These are phyloP conservation scores for Protea cynaroides DNA, from an alignment of 164 flowering plant genomes.

Conservation along the genomic window DNA sequence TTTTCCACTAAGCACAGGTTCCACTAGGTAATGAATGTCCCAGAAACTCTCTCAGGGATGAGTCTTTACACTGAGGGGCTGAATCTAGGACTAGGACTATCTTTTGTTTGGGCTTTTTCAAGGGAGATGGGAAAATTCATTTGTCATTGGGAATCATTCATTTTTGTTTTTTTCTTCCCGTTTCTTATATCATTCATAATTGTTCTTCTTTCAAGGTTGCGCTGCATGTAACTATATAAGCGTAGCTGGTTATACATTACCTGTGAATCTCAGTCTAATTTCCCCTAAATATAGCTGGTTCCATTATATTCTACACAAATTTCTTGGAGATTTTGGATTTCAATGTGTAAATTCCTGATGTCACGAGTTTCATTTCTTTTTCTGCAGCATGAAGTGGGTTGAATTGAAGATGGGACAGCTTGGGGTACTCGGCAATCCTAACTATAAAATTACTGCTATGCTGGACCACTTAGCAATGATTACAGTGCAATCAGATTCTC, in stretches of 20 bases:
- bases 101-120: background rate
- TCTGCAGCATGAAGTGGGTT: slow-evolving; percentile 94
- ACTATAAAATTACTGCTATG: slow-evolving; percentile 93
- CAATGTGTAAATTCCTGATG: background rate
- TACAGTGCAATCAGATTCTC: slow-evolving; percentile 79
- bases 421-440: slow-evolving; percentile 85
- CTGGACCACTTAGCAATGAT: slow-evolving; percentile 94
- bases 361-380: slow-evolving; percentile 5
- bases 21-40: no score
- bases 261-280: background rate
- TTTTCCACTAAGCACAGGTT: no score
- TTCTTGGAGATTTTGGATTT: background rate
- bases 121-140: background rate
- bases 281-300: background rate
- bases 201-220: background rate
- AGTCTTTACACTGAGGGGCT: no score
- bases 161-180: background rate
- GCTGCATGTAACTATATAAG: background rate
- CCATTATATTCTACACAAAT: background rate
- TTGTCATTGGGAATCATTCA: no score
- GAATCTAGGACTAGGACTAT: background rate
- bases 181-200: background rate
- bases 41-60: no score
- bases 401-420: slow-evolving; percentile 95
- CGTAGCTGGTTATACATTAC: background rate